Base-by-base conservation (phyloP, 2,329 filamentous ascomycete genomes). In the Aureobasidium lini region DNA sequence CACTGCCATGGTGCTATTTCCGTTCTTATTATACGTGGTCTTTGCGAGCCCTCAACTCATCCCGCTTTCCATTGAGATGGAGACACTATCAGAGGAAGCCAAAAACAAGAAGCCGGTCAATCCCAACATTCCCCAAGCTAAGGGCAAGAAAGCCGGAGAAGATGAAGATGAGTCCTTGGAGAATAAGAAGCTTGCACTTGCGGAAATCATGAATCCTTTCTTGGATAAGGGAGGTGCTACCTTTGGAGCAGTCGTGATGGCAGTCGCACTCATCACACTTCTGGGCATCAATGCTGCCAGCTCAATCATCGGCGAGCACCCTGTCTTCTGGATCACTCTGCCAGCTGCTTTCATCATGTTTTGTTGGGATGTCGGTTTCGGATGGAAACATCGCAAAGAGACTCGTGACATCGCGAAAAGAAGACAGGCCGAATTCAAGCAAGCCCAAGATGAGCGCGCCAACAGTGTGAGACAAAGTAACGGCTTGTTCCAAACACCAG, bases 131-230 rank as follows among this genome's bases (percentile, higher is more conserved):
- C 87, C 86, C 0, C 75, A 84, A 59, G 82, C 83, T 0, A 76
- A 83, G 62, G 81, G 81, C n/a, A 76, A 71, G 2, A 75, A 77
- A 0, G 79, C 81, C 7, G 80, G 82, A 46, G 75, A 81, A 53
- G 80, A 82, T 7, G 73, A 76, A 8, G 68, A 72, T 8, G 69
- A 71, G n/a, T 74, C 78, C 32, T 72, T 78, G 7, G 79, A 84
- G 31, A 76, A 72, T 3, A 80, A 86, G 62, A 70, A 81, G 0
- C 72, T 86, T 0, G 84, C 84, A 0, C 78, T 90, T 0, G 85
- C 87, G 63, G 86, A 90, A 66, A 88, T 90, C 65, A 82, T 90
- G 80, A 88, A 90, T 63, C 87, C 87, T 0, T 90, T 86, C 60
- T 70, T 90, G 0, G 87, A 90, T 67, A 87, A 83, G 63, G 73